Evolutionary conservation across 2,329 filamentous ascomycete species (phyloP), one percentile per base, ranked within the genome.

Genomic region (Calycina herbarum): DNA sequence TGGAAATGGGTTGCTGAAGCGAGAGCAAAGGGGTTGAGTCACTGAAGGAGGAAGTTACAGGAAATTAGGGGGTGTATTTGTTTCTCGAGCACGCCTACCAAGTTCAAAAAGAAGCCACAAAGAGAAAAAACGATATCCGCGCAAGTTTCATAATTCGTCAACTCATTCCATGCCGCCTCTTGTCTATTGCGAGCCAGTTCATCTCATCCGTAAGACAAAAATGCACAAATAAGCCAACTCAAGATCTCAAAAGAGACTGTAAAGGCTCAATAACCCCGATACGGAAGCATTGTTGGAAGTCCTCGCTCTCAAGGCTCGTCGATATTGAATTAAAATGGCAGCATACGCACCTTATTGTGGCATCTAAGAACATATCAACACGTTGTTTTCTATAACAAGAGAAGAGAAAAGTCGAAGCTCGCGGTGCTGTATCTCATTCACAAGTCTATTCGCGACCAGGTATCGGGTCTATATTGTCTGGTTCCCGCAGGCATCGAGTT

Each of bases 1-100:
- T 72, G 68, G 69, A 56, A 27, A 56, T 69, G 62, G 61, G 70
- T 71, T 10, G 65, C 69, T 15, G 38, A 64, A n/a, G 68, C 68
- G 15, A 67, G 66, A 38, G 65, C 66, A 0, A 70, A 69, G 45
- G 70, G 68, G 15, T 51, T 72, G 33, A 66, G 69, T 40, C 70
- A 72, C 65, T 69, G 48, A 68, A 33, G 10, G 29, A 5, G 20
- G 20, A 51, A 11, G 3, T 3, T 5, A 1, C 24, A 20, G 11
- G 8, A 27, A 24, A 54, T 40, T 5, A 38, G 10, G 11, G 11
- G 35, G 13, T 40, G 17, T 40, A 17, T 40, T 40, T 40, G 38
- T 40, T 40, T 40, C 38, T 33, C 20, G 20, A 20, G 20, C 20
- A 20, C 20, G 20, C 20, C 20, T 20, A 20, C 20, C 20, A 20